phyloP scores from a whole-genome alignment of 1,139 yeast genomes.

The Saccharomyces hybrid region DNA sequence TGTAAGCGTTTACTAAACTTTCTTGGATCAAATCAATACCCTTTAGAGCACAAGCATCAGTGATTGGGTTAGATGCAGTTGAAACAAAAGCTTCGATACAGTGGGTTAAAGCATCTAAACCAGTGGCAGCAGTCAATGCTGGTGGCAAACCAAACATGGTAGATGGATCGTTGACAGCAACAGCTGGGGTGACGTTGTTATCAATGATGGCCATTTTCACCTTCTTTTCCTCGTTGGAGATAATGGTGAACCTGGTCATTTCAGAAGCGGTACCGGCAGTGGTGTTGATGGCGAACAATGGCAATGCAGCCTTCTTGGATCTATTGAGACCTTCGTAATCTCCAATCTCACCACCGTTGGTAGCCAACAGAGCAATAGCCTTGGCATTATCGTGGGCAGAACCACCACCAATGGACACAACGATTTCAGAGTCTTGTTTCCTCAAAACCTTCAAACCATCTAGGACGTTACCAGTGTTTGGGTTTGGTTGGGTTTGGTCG shows the following conservation, averaged over 20 bases:
- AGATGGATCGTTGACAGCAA: constrained; percentile 32
- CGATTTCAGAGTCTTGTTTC: constrained; percentile 12
- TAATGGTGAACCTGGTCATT: constrained; percentile 34
- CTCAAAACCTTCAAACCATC: constrained; percentile 14
- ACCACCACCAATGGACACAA: constrained; percentile 21
- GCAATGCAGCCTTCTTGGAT: constrained; percentile 21
- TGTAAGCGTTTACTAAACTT: constrained; percentile 12
- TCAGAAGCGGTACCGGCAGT: constrained; percentile 42
- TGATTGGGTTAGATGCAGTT: constrained; percentile 18
- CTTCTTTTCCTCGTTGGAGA: constrained; percentile 16
- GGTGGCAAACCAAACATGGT: constrained; percentile 38
- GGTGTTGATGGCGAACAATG: constrained; percentile 38
- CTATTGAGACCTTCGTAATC: constrained; percentile 20
- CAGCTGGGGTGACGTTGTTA: constrained; percentile 16
- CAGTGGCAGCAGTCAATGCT: constrained; percentile 37
- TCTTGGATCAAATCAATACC: constrained; percentile 17
- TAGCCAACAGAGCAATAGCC: constrained; percentile 18
- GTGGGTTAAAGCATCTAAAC: constrained; percentile 40
- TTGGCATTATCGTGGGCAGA: constrained; percentile 21
- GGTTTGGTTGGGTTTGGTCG: constrained; percentile 19
- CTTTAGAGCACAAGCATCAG: constrained; percentile 19
- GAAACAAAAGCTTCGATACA: constrained; percentile 37
- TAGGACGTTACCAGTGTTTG: constrained; percentile 13
- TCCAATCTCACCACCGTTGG: constrained; percentile 18
- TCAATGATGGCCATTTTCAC: constrained; percentile 21